Evolutionary conservation across 1,284 basidiomycete genomes (phyloP).

Genomic region (Cutaneotrichosporon arboriforme): DNA sequence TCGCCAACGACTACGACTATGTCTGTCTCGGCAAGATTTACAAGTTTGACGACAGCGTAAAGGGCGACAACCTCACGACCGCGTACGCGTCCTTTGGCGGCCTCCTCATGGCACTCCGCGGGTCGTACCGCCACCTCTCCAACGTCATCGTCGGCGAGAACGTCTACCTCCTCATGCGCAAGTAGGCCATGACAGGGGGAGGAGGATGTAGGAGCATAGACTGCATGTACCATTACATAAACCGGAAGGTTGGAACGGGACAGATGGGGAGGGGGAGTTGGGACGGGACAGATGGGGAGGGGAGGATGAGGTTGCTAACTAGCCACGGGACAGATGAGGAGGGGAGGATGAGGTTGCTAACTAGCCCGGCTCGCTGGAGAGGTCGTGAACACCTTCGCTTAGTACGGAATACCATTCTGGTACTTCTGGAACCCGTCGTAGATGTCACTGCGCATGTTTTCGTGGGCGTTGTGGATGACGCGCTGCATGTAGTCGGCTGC

Average conservation of each 20-base stretch:
- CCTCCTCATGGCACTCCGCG: conserved; percentile 89
- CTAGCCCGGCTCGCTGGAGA: no score
- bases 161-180: conserved; percentile 81
- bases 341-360: no score
- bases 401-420: conserved; percentile 45
- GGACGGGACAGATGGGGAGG: no score
- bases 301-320: no score
- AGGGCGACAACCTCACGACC: conserved; percentile 57
- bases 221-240: conserved; percentile 21
- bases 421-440: conserved; percentile 72
- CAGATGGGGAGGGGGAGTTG: no score
- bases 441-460: conserved; percentile 83
- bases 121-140: conserved; percentile 87
- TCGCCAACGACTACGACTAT: conserved; percentile 97
- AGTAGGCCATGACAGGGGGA: conserved; percentile 47
- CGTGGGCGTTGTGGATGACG: conserved; percentile 84
- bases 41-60: conserved; percentile 81
- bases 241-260: no score
- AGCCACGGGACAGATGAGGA: no score
- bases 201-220: background rate
- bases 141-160: conserved; percentile 88
- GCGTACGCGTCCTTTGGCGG: conserved; percentile 95
- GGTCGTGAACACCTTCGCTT: no score
- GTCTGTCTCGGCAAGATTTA: conserved; percentile 99
- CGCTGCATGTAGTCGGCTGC: conserved; percentile 90